phyloP scores from a whole-genome alignment of 192 early-diverging fungal species.

The Backusella mclennaniae region DNA sequence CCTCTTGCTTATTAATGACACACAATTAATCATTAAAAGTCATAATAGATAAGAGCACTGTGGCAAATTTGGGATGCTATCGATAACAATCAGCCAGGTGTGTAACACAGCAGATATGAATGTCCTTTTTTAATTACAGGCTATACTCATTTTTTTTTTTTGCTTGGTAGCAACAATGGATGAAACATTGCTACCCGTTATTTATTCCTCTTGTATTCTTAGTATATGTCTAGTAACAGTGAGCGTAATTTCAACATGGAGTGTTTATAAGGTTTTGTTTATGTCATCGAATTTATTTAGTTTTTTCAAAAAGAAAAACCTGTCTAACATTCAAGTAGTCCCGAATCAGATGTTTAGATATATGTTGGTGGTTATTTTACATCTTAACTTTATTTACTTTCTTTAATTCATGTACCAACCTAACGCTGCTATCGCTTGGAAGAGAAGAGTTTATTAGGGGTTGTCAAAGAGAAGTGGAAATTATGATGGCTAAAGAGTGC shows the following conservation, averaged over 20 bases:
- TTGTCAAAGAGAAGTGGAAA: background rate
- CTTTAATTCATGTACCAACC: conserved; percentile 1
- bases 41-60: background rate
- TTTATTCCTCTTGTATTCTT: conserved; percentile 6
- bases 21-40: background rate
- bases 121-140: background rate
- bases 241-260: conserved; percentile 8
- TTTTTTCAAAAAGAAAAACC: background rate
- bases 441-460: background rate
- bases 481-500: background rate
- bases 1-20: background rate
- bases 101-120: background rate
- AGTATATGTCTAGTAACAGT: background rate
- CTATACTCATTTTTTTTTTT: background rate
- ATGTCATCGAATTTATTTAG: background rate
- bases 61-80: conserved; percentile 13
- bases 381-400: background rate
- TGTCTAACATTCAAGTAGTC: background rate
- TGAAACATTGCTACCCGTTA: background rate
- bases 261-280: conserved; percentile 3
- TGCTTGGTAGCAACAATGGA: background rate
- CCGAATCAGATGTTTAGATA: background rate
- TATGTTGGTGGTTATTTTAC: conserved; percentile 14
- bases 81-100: background rate
- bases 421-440: background rate